Evolutionary conservation across 257 asterid genomes (phyloP), one percentile per base, ranked within the genome.

Genomic region (Petunia axillaris): DNA sequence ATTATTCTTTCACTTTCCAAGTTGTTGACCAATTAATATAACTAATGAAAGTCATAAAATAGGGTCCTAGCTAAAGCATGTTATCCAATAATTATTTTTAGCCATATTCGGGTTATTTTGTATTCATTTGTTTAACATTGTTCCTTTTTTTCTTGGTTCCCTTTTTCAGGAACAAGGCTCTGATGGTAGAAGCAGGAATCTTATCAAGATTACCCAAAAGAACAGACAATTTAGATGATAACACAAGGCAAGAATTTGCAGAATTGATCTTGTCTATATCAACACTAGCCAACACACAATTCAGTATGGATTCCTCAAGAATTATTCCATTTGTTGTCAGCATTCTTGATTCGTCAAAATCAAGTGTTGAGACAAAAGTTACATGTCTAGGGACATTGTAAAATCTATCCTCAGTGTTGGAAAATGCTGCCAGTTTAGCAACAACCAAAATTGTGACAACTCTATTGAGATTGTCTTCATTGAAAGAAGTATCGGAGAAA

Each of bases 161-260:
- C 77, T n/a, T 84, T 78, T 88, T 60, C 87, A 95, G 99, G 86
- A 95, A 91, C 96, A 95, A 92, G 88, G 91, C 91, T 85, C 84
- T 87, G 25, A 92, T 95, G 91, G 91, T 95, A 82, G 98, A 93
- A 81, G 90, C 98, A 53, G 97, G 99, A 82, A 85, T 95, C 79
- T 70, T 93, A 35, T 85, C 93, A 40, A 89, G 76, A 81, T 60
- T 95, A 85, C 95, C 99, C 0, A 58, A 64, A 43, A 85, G 87
- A 52, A 36, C 79, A 2, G 85, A 64, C 52, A 75, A 36, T 8
- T 64, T 85, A 39, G 96, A 89, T 8, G 96, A 88, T 87, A 41
- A 84, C 41, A 55, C 82, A 0, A 90, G 80, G 84, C 87, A 83
- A 80, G 96, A 89, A 74, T 83, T 87, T 64, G 90, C 93, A 60